Base-by-base conservation (phyloP, 768 basidiomycete species). In the Pholiota molesta region DNA sequence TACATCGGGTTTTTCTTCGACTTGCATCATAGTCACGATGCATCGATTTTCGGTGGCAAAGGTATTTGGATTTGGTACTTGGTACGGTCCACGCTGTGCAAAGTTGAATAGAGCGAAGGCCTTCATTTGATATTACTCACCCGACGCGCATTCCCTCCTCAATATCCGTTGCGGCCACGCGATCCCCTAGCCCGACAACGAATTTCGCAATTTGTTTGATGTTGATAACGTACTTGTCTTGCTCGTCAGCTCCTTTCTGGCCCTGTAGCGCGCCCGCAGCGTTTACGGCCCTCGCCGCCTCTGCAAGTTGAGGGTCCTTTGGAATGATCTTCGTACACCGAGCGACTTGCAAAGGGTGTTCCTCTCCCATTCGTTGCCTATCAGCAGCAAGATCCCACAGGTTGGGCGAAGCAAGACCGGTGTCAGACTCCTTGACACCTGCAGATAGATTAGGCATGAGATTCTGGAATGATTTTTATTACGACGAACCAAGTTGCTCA, bases 131-230 rank as follows among this genome's bases (percentile, higher is more conserved):
- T 52, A n/a, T 13, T 16, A 80, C 93, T 72, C 72, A 98, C 97
- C 97, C 97, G 42, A 99, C 97, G 57, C 97, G 90, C 97, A 99
- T 99, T n/a, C 97, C 97, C 80, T 99, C 97, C 75, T 99, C 97
- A 57, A 99, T 95, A 79, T 99, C 97, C 2, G 97, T 97, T 11
- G 95, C 93, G 23, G 97, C 94, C 1, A 99, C 95, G 44, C 95
- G 90, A 67, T 99, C 97, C 19, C 95, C 96, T 5, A 99, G 79
- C 19, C 95, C 97, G 45, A 99, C 97, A 10, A 99, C 97, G 72
- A 98, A 99, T 78, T 99, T 99, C 9, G 97, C 97, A 72, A 99
- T 97, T 79, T 99, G 97, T 75, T 98, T 97, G 77, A 99, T 96
- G 74, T 97, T 97, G 77, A 99, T 99, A 69, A 99, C 94, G 77